A percentile compares a stretch with the other conserved stretches of the same genome.
Evolutionary conservation across 1,139 yeast genomes (phyloP).

Genomic region (Debaryomyces sp.): DNA sequence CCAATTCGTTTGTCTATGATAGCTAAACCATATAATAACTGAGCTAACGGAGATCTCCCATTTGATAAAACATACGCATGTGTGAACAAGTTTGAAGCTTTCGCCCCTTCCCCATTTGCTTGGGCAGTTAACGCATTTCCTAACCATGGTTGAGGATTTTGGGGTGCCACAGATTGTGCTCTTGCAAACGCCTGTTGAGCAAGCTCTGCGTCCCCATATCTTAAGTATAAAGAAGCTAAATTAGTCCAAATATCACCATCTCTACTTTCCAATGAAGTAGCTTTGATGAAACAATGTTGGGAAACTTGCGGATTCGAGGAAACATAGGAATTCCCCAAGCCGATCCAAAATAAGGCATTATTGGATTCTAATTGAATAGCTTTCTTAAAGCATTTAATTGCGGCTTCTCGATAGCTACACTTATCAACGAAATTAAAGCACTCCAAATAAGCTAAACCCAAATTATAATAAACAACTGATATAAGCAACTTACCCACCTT

Average conservation of each 20-base stretch:
- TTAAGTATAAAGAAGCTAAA: constrained; percentile 74
- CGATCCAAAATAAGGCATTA: constrained; percentile 77
- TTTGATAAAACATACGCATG: constrained; percentile 80
- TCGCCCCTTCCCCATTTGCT: constrained; percentile 54
- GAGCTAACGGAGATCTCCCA: constrained; percentile 72
- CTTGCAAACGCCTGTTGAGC: constrained; percentile 74
- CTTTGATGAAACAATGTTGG: constrained; percentile 91
- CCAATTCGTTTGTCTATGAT: constrained; percentile 49
- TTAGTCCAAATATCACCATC: constrained; percentile 80
- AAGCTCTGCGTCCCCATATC: constrained; percentile 66
- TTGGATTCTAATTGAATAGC: constrained; percentile 73
- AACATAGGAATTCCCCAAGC: constrained; percentile 72
- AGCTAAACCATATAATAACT: constrained; percentile 68
- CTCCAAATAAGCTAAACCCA: constrained; percentile 67
- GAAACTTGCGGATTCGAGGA: constrained; percentile 68
- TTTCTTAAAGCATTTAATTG: constrained; percentile 61
- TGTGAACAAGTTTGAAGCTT: constrained; percentile 62
- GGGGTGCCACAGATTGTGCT: constrained; percentile 84
- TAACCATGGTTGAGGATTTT: constrained; percentile 77
- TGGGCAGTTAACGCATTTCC: constrained; percentile 78
- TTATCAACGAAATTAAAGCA: constrained; percentile 41
- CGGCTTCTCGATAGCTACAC: constrained; percentile 37
- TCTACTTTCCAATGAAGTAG: constrained; percentile 67
- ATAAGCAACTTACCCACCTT: constrained; percentile 51
- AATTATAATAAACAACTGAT: constrained; percentile 66